phyloP scores from a whole-genome alignment of 306 rosid species.

The Inga laurina region DNA sequence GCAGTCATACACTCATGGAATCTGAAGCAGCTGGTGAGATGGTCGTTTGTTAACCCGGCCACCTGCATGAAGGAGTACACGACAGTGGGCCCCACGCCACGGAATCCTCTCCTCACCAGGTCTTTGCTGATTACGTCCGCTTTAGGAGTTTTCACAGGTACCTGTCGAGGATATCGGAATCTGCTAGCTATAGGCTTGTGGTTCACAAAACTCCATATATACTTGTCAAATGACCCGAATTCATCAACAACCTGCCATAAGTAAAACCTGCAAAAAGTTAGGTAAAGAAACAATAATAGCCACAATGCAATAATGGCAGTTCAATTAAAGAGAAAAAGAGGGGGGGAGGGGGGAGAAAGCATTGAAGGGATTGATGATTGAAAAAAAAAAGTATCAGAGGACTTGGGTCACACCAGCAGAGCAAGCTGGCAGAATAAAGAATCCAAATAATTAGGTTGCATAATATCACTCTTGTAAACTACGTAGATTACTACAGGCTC shows the following conservation, averaged over 20 bases:
- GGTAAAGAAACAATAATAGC: conserved; percentile 45
- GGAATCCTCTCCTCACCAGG: conserved; percentile 74
- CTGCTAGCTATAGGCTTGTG: conserved; percentile 66
- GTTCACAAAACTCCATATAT: conserved; percentile 84
- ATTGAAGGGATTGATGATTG: conserved; percentile 31
- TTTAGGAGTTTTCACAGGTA: conserved; percentile 78
- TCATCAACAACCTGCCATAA: conserved; percentile 75
- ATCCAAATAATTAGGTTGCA: conserved; percentile 50
- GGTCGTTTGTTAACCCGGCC: conserved; percentile 76
- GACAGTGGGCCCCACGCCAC: conserved; percentile 72
- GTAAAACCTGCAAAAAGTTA: conserved; percentile 71
- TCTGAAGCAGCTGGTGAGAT: conserved; percentile 75
- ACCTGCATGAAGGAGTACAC: conserved; percentile 85
- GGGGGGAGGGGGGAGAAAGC: background rate
- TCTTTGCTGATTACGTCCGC: conserved; percentile 84
- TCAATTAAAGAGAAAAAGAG: background rate
- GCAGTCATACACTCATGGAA: conserved; percentile 66
- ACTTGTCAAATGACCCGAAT: conserved; percentile 72
- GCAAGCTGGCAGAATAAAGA: conserved; percentile 56
- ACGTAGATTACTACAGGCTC: conserved; percentile 24
- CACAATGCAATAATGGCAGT: conserved; percentile 34
- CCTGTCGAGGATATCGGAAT: conserved; percentile 84
- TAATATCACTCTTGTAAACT: conserved; percentile 40
- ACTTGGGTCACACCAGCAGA: conserved; percentile 41
- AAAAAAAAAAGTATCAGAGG: conserved; percentile 37